Base-by-base conservation (phyloP, 2,329 filamentous ascomycete species). In the Metarhizium robertsii region DNA sequence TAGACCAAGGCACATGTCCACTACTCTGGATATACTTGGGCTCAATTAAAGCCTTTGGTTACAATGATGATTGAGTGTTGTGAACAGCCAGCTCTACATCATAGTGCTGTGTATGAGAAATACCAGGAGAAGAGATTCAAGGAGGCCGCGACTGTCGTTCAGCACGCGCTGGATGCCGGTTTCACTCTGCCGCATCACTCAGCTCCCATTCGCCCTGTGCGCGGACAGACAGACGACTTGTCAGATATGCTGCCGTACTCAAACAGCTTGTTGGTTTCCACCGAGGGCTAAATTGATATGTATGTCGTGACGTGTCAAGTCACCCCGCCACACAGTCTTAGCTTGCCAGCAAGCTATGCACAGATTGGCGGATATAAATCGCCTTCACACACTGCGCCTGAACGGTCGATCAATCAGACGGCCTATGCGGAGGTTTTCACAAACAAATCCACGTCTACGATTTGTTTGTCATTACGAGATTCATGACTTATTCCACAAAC, bases 1-100 rank as follows among this genome's bases (percentile, higher is more conserved):
- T 42, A 95, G 90, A 86, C 87, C 57, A 83, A 84, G 59, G 82
- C 86, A 18, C 94, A 99, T 67, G 86, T 94, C 40, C 86, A 95
- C 73, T 97, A 95, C 73, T 95, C 92, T 40, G 90, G 90, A 54
- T 97, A 99, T 74, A 96, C 92, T 2, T 91, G 88, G 74, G 74
- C 77, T 49, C 94, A 99, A 71, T 77, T 99, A 55, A 85, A 85
- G 65, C 85, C 87, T 2, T 75, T 96, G 42, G 79, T 96, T 50
- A 77, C 78, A 14, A 85, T 89, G 69, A 85, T 99, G 61, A 75
- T 95, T 52, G 90, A 96, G 62, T 97, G 92, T 75, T 96, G 91
- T 72, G 85, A 90, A 58, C 80, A 85, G 55, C 88, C 91, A 6
- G 79, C 79, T 60, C 85, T 86, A 65, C 94, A 99, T 67, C 94